Conservation (phyloP, 805 yeast genomes). For the Hanseniaspora thailandica region DNA sequence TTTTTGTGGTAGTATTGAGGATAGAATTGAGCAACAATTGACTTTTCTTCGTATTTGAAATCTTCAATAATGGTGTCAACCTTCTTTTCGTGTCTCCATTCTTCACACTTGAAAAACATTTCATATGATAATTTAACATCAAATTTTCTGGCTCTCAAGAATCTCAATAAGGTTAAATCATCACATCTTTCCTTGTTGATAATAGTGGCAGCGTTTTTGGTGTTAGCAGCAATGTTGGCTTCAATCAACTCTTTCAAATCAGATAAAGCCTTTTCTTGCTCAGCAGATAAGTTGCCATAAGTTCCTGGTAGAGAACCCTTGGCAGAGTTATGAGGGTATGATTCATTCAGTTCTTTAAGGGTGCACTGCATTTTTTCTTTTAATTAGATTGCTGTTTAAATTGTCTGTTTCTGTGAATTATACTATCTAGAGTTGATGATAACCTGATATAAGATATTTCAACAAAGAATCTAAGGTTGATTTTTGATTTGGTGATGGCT, state of each 20-base stretch:
- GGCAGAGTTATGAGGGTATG: slow-evolving; percentile 65
- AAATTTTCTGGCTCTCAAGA: slow-evolving; percentile 90
- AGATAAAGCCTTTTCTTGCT: slow-evolving; percentile 50
- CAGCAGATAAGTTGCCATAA: slow-evolving; percentile 65
- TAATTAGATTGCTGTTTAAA: not conserved
- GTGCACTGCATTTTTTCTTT: slow-evolving; percentile 12
- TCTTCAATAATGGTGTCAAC: slow-evolving; percentile 75
- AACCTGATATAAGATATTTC: not conserved
- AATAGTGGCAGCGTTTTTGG: not conserved
- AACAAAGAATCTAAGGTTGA: not conserved
- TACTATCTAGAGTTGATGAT: too few species aligned
- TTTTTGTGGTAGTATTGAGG: slow-evolving; percentile 97
- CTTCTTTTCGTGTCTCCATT: slow-evolving; percentile 82
- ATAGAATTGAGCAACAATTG: slow-evolving; percentile 73
- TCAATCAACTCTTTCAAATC: slow-evolving; percentile 47
- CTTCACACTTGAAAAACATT: slow-evolving; percentile 80
- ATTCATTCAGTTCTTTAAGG: slow-evolving; percentile 31
- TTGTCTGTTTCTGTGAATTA: too few species aligned
- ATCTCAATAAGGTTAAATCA: slow-evolving; percentile 73
- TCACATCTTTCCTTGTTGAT: slow-evolving; percentile 49
- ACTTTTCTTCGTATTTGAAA: slow-evolving; percentile 88
- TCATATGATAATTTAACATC: slow-evolving; percentile 64
- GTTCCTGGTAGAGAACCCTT: slow-evolving; percentile 57
- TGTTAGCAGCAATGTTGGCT: slow-evolving; percentile 48
- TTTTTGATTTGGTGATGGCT: not conserved